A percentile compares a stretch with the other conserved stretches of the same genome.
Conservation (phyloP, 192 early-diverging fungal genomes). For the Geosiphon pyriformis region DNA sequence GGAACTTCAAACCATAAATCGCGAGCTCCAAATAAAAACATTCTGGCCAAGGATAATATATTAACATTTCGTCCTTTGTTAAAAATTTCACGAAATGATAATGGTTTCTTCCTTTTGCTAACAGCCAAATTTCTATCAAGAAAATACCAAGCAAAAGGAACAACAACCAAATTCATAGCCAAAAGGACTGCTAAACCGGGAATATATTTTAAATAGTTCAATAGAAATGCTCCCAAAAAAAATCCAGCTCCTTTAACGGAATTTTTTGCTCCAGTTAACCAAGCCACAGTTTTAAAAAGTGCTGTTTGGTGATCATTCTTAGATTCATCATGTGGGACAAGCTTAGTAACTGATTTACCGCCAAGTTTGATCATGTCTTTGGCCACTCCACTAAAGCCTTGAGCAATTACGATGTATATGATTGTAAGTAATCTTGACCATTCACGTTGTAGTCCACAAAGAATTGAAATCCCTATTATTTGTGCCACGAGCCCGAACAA, state of each 20-base stretch:
- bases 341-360: conserved; percentile 41
- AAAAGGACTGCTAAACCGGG: conserved; percentile 34
- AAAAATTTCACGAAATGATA: conserved; percentile 17
- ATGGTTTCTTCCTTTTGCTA: conserved; percentile 7
- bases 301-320: conserved; percentile 11
- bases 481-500: conserved; percentile 32
- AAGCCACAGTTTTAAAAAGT: conserved; percentile 41
- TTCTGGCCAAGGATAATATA: conserved; percentile 38
- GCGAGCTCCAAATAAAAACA: conserved; percentile 42
- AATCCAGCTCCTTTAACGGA: conserved; percentile 45
- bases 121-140: conserved; percentile 24
- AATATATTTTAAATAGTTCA: conserved; percentile 29
- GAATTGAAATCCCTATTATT: conserved; percentile 37
- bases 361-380: conserved; percentile 47
- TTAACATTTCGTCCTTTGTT: conserved; percentile 23
- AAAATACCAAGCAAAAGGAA: conserved; percentile 17
- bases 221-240: conserved; percentile 35
- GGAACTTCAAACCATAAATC: conserved; percentile 44
- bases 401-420: conserved; percentile 34
- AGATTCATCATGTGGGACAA: conserved; percentile 31
- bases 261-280: conserved; percentile 45
- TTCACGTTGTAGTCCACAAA: conserved; percentile 17
- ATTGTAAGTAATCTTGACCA: conserved; percentile 34
- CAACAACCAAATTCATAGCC: conserved; percentile 22
- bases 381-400: conserved; percentile 39